phyloP scores from a whole-genome alignment of 2,329 filamentous ascomycete genomes.

The Endothia cerciana region DNA sequence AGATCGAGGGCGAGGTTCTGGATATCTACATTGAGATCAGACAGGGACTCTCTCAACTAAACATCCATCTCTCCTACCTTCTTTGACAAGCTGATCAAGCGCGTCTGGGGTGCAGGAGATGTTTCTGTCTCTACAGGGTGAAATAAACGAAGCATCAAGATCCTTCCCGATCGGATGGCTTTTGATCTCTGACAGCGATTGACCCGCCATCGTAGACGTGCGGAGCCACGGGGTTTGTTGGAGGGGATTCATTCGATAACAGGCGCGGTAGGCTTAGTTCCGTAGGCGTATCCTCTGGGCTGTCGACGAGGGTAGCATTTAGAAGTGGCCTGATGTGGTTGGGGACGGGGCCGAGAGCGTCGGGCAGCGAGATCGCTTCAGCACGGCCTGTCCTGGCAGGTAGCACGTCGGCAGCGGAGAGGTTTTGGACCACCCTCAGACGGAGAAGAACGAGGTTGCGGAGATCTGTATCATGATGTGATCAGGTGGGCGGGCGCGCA shows the following conservation, averaged over 20 bases:
- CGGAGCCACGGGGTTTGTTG: not conserved
- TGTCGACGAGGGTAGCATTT: no score
- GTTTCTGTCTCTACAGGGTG: slow-evolving; percentile 22
- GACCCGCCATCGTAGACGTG: not conserved
- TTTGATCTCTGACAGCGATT: not conserved
- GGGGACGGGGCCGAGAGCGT: not conserved
- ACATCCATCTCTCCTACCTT: not conserved
- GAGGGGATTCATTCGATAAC: no score
- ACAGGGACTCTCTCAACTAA: not conserved
- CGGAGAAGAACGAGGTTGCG: not conserved
- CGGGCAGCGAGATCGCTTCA: not conserved
- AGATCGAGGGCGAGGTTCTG: slow-evolving; percentile 15
- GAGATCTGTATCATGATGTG: not conserved
- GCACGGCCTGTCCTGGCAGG: not conserved
- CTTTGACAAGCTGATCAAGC: slow-evolving; percentile 1
- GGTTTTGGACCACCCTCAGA: no score
- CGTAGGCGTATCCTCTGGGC: no score
- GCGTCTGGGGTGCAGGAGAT: slow-evolving; percentile 25
- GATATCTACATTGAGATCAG: slow-evolving; percentile 7
- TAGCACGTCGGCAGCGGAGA: no score
- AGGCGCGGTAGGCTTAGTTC: no score
- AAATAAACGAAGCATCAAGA: slow-evolving; percentile 27
- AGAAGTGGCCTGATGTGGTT: not conserved
- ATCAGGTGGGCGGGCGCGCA: not conserved
- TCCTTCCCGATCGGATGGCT: slow-evolving; percentile 17